Percentiles rank a stretch among this genome's conserved stretches.
These are phyloP conservation scores for Meripilus lineatus DNA, from an alignment of 1,284 basidiomycete species.

Conservation along the genomic window DNA sequence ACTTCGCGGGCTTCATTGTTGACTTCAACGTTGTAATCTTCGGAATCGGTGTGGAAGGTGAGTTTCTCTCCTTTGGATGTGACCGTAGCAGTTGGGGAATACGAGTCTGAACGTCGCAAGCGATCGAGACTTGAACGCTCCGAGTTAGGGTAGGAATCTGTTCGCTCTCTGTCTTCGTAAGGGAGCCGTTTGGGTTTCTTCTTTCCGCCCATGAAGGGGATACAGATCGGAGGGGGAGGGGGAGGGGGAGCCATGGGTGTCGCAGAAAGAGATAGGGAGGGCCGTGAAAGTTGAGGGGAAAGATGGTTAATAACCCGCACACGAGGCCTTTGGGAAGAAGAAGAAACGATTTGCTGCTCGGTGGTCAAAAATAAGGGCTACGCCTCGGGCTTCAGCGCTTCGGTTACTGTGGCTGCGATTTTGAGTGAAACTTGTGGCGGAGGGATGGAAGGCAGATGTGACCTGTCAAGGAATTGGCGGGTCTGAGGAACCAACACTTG, in stretches of 20 bases:
- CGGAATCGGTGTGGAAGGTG: conserved; percentile 32
- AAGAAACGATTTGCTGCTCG: too few species aligned
- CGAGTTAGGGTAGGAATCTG: conserved; percentile 22
- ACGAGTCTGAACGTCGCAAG: conserved; percentile 25
- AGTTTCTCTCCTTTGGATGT: conserved; percentile 35
- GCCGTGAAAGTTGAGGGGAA: conserved; percentile 1
- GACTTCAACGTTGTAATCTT: conserved; percentile 26
- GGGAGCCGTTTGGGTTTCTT: conserved; percentile 25
- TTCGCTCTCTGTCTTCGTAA: conserved; percentile 20
- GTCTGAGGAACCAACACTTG: too few species aligned
- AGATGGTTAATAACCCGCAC: conserved; percentile 14
- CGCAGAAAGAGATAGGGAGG: conserved; percentile 15
- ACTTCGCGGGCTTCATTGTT: conserved; percentile 26
- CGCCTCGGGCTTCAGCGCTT: too few species aligned
- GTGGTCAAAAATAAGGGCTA: too few species aligned
- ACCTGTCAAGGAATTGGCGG: too few species aligned
- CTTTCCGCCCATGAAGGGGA: conserved; percentile 22
- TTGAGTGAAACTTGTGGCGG: too few species aligned
- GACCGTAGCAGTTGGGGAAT: conserved; percentile 35
- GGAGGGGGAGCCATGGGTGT: conserved; percentile 29
- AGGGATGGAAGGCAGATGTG: too few species aligned
- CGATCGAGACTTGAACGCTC: conserved; percentile 23
- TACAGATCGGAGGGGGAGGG: conserved; percentile 25
- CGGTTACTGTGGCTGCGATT: too few species aligned
- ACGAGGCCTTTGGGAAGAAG: conserved; percentile 12